Evolutionary conservation across 805 yeast species (phyloP), one percentile per base, ranked within the genome.

Genomic region (Candida sanyiensis): DNA sequence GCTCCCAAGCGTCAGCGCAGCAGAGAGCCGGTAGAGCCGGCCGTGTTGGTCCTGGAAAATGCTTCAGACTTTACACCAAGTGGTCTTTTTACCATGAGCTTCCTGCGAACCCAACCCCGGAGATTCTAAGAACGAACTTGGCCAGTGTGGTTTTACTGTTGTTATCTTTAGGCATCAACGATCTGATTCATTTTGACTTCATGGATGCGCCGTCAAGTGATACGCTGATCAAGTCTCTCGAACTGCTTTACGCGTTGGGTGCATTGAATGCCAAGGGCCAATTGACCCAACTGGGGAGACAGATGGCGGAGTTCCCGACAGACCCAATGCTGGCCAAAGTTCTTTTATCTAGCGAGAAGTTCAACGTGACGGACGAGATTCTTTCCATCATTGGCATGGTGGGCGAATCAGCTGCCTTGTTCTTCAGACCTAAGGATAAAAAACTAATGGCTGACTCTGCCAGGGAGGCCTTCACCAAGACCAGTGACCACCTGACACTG

Each of bases 21-120:
- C 98, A 93, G 63, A 70, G 98, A 54, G 89, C 96, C 1, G 98
- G 98, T 57, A 77, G 98, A 67, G 98, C 97, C 6, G 98, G 98
- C 29, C 80, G 98, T 67, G 88, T 95, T 7, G 89, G 95, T 1
- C 96, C 97, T 0, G 98, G 98, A 13, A 85, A 86, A 56, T 93
- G 97, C 61, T 93, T 83, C 54, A 60, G 99, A 27, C 64, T 93
- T 17, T 93, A 78, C 56, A 90, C 98, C 0, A 85, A 86, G 56
- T 72, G 83, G 73, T 79, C 93, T 0, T 93, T 75, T 50, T 68
- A 75, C 45, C 72, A 82, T 48, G 97, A 90, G 49, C 65, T 93
- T 56, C 81, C 82, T 9, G 67, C 74, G 3, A 81, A 80, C 54
- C 86, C 96, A 1, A 78, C 84, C 0, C 97, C 99, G 0, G 98